A percentile compares a stretch with the other conserved stretches of the same genome.
These are phyloP conservation scores for Syncephalis plumigaleata DNA, from an alignment of 371 early-diverging fungal genomes.

Conservation along the genomic window DNA sequence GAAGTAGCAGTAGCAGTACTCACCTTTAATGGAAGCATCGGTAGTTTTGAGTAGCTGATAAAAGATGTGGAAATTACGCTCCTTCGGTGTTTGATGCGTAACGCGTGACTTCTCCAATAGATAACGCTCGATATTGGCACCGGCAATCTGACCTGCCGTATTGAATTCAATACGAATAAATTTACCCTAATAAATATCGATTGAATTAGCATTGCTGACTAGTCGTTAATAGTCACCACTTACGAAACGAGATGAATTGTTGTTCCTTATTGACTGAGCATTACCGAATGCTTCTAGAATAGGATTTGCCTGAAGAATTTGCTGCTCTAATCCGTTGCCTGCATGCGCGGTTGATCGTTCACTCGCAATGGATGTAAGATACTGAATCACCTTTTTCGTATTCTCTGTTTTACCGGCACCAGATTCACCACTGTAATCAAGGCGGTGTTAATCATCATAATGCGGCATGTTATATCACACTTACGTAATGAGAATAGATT, in stretches of 20 bases:
- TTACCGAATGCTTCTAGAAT: slow-evolving; percentile 99
- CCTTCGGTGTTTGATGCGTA: slow-evolving; percentile 74
- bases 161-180: slow-evolving; percentile 98
- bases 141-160: slow-evolving; percentile 71
- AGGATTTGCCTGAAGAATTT: slow-evolving; percentile 95
- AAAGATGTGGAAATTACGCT: slow-evolving; percentile 98
- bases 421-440: slow-evolving; percentile 81
- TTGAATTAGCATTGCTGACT: background rate
- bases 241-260: slow-evolving; percentile 99
- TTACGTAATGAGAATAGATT: slow-evolving; percentile 97
- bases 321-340: slow-evolving; percentile 59
- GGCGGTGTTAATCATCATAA: background rate
- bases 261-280: slow-evolving; percentile 98
- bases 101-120: slow-evolving; percentile 97
- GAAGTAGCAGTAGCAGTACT: background rate
- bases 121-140: slow-evolving; percentile 97
- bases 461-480: slow-evolving; percentile 1
- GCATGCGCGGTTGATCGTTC: slow-evolving; percentile 19
- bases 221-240: slow-evolving; percentile 13
- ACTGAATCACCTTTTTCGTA: slow-evolving; percentile 99
- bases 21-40: slow-evolving; percentile 34
- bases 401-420: slow-evolving; percentile 99
- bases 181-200: slow-evolving; percentile 59
- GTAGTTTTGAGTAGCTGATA: slow-evolving; percentile 92
- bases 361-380: slow-evolving; percentile 80